These are phyloP conservation scores for Tricholoma sp. DNA, from an alignment of 768 basidiomycete genomes.

Conservation along the genomic window DNA sequence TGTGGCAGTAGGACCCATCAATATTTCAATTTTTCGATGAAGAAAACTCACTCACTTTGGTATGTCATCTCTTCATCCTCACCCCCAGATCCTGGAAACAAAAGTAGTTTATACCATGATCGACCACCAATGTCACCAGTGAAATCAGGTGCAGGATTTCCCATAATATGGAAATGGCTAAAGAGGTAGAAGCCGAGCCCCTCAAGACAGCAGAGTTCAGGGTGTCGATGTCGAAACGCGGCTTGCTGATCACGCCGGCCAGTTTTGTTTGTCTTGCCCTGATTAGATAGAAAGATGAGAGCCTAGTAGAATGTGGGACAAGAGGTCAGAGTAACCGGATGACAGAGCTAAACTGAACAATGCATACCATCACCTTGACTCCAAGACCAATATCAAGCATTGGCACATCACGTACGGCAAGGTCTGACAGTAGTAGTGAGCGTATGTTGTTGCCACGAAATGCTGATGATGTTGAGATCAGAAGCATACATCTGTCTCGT, in stretches of 20 bases:
- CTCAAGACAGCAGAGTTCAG: conserved; percentile 8
- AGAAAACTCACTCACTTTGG: conserved; percentile 14
- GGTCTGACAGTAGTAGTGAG: conserved; percentile 19
- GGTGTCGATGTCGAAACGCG: conserved; percentile 19
- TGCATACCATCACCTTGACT: conserved; percentile 12
- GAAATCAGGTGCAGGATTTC: no score
- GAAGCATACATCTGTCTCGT: no score
- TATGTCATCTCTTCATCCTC: neutral
- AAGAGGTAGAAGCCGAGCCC: conserved; percentile 11
- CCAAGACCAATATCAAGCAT: conserved; percentile 12
- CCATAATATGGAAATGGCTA: no score
- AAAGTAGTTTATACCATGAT: conserved; percentile 23
- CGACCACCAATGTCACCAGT: conserved; percentile 19
- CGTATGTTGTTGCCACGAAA: conserved; percentile 25
- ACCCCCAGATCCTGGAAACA: conserved; percentile 15
- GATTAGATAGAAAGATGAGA: conserved; percentile 20
- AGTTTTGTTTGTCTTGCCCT: conserved; percentile 24
- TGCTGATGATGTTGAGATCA: conserved; percentile 20
- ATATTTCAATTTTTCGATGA: neutral
- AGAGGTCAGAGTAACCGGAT: no score
- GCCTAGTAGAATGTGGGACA: conserved; percentile 23
- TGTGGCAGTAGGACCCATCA: neutral
- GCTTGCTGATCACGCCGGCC: conserved; percentile 16
- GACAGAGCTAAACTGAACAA: neutral
- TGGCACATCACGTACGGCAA: conserved; percentile 6